Evolutionary conservation across 768 basidiomycete genomes (phyloP).

Genomic region (Mycena capillaripes): DNA sequence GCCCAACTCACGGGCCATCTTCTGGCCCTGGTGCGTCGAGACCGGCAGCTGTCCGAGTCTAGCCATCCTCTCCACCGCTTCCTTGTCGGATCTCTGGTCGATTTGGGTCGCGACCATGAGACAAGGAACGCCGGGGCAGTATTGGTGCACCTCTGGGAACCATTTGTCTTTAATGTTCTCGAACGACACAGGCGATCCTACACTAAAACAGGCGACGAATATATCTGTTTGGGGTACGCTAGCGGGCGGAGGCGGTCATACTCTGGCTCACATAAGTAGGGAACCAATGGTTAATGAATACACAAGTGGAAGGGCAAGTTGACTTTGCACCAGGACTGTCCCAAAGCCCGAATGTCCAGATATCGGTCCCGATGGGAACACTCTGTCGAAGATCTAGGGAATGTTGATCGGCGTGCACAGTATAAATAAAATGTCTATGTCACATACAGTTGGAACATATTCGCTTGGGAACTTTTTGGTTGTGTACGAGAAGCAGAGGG

Average conservation of each 20-base stretch:
- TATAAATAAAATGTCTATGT: slow-evolving; percentile 34
- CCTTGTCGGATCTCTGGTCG: slow-evolving; percentile 93
- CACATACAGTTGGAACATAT: slow-evolving; percentile 96
- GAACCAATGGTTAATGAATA: slow-evolving; percentile 20
- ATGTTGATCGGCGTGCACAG: too few species aligned
- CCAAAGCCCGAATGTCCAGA: slow-evolving; percentile 97
- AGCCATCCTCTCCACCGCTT: slow-evolving; percentile 93
- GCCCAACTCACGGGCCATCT: slow-evolving; percentile 95
- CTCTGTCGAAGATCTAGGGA: slow-evolving; percentile 95
- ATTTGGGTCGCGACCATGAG: slow-evolving; percentile 99
- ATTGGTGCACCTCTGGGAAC: slow-evolving; percentile 99
- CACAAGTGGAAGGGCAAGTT: neutral
- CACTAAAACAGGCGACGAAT: slow-evolving; percentile 99
- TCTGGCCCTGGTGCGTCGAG: slow-evolving; percentile 87
- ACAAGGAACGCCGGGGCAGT: slow-evolving; percentile 99
- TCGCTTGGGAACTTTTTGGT: slow-evolving; percentile 99
- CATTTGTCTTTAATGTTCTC: slow-evolving; percentile 99
- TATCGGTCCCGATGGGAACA: slow-evolving; percentile 99
- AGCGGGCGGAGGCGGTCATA: slow-evolving; percentile 98
- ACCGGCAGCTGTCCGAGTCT: slow-evolving; percentile 97
- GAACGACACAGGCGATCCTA: slow-evolving; percentile 97
- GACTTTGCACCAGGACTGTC: slow-evolving; percentile 92
- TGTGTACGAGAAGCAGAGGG: slow-evolving; percentile 95
- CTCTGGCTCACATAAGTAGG: slow-evolving; percentile 91
- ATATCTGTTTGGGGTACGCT: slow-evolving; percentile 99